Percentiles rank a stretch among this genome's conserved stretches.
These are phyloP conservation scores for Chaetothyriales sp. DNA, from an alignment of 2,329 filamentous ascomycete species.

Conservation along the genomic window DNA sequence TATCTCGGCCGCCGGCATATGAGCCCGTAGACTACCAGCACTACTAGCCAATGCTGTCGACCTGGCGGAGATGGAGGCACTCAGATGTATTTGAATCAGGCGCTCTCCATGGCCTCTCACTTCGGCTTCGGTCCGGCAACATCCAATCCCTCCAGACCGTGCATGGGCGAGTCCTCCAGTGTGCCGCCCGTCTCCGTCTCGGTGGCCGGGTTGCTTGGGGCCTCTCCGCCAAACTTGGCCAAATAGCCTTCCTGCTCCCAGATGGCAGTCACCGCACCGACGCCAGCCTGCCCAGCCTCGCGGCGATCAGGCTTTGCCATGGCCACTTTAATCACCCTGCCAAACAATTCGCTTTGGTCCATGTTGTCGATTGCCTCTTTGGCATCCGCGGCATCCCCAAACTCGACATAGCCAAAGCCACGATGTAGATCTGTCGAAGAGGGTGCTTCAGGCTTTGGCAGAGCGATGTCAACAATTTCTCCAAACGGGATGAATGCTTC, in stretches of 20 bases:
- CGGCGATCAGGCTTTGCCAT: slow-evolving; percentile 75
- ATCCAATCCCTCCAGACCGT: slow-evolving; percentile 82
- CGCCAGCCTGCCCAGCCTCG: slow-evolving; percentile 54
- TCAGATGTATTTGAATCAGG: neutral
- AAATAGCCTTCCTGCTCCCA: slow-evolving; percentile 99
- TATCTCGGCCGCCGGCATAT: neutral
- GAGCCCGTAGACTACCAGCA: neutral
- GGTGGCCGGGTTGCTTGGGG: slow-evolving; percentile 56
- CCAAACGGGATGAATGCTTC: slow-evolving; percentile 95
- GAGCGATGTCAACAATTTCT: slow-evolving; percentile 78
- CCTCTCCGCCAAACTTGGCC: slow-evolving; percentile 70
- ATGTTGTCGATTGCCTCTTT: slow-evolving; percentile 97
- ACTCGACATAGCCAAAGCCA: slow-evolving; percentile 95
- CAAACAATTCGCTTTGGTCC: slow-evolving; percentile 93
- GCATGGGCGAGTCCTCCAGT: slow-evolving; percentile 75
- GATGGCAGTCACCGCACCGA: slow-evolving; percentile 85
- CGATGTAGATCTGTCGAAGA: slow-evolving; percentile 68
- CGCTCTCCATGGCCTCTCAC: slow-evolving; percentile 24
- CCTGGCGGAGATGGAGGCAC: neutral
- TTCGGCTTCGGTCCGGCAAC: slow-evolving; percentile 79
- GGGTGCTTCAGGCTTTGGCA: slow-evolving; percentile 75
- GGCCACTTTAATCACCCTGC: slow-evolving; percentile 80
- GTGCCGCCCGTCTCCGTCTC: slow-evolving; percentile 41
- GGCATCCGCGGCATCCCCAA: slow-evolving; percentile 71
- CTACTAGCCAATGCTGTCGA: neutral